Evolutionary conservation across 2,329 filamentous ascomycete genomes (phyloP), one percentile per base, ranked within the genome.

Genomic region (Diplodia scrobiculata): DNA sequence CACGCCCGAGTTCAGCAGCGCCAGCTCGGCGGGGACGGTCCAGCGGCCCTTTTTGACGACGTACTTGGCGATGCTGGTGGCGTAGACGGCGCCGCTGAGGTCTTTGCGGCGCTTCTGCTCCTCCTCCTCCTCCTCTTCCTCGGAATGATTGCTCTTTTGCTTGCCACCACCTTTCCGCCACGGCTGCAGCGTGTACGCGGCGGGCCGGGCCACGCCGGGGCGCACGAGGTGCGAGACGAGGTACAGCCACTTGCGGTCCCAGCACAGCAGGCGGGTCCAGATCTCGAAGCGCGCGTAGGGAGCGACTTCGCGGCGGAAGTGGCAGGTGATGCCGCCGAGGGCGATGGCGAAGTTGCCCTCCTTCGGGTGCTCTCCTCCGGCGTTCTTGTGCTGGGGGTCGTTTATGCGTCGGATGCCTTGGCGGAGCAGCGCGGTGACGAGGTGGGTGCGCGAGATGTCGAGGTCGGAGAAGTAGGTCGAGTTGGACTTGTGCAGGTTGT

Each of bases 381-480:
- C 27, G 5, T 50, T 32, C 14, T 32, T 5, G n/a, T 63, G 5
- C 11, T 34, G 45, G 52, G 52, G 63, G 54, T 9, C 36, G 58
- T 50, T 54, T 55, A 34, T 64, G 38, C 27, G 48, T 17, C 55
- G 74, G 45, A 84, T 79, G 2, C 77, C 81, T 19, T 78, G 80
- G 14, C 80, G 77, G 41, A 84, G 77, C 0, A 84, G 70, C 1
- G 77, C 77, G 7, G 87, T 89, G 63, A 96, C 87, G 9, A 95
- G 86, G 69, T 96, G 91, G 0, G 90, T 90, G 66, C 95, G 90
- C 47, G 89, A 87, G 67, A 94, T 85, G 78, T 96, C 92, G 70
- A 96, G 87, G 77, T 96, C 92, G 70, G 87, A 82, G 75, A 96
- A 96, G 81, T 96, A 96, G 34, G 92, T 96, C 71, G 86, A 87